These are phyloP conservation scores for Cercospora zeina DNA, from an alignment of 2,329 filamentous ascomycete species.

Conservation along the genomic window DNA sequence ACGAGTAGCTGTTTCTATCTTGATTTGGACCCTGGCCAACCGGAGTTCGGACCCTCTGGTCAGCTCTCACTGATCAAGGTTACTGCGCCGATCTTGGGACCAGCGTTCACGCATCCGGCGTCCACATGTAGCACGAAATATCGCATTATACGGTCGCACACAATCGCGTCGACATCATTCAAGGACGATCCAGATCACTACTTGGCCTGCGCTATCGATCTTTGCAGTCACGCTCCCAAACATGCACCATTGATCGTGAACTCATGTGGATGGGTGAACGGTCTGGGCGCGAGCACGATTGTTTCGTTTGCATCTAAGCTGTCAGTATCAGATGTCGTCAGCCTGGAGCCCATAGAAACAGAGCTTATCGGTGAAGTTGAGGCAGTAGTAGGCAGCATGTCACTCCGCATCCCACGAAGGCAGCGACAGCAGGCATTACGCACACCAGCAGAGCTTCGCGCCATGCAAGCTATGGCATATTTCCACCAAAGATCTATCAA, in stretches of 20 bases:
- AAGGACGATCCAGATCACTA: slow-evolving; percentile 68
- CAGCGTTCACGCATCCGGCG: slow-evolving; percentile 65
- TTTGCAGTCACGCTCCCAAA: slow-evolving; percentile 57
- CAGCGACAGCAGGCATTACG: slow-evolving; percentile 57
- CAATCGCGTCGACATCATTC: slow-evolving; percentile 65
- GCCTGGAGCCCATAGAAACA: slow-evolving; percentile 66
- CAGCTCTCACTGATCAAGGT: slow-evolving; percentile 68
- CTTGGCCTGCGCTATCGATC: slow-evolving; percentile 62
- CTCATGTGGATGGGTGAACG: slow-evolving; percentile 71
- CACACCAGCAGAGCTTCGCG: slow-evolving; percentile 65
- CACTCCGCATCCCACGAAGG: slow-evolving; percentile 62
- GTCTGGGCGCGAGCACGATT: slow-evolving; percentile 67
- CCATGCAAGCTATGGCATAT: slow-evolving; percentile 79
- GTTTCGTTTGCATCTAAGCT: slow-evolving; percentile 57
- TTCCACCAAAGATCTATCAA: slow-evolving; percentile 56
- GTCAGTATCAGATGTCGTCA: slow-evolving; percentile 63
- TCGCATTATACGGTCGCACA: slow-evolving; percentile 61
- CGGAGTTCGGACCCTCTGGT: slow-evolving; percentile 70
- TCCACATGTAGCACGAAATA: slow-evolving; percentile 30
- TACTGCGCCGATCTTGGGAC: slow-evolving; percentile 61
- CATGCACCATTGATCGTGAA: slow-evolving; percentile 67
- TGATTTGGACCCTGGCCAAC: slow-evolving; percentile 75
- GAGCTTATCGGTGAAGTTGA: slow-evolving; percentile 42
- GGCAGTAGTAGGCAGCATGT: slow-evolving; percentile 4
- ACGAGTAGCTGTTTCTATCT: slow-evolving; percentile 53